Percentiles rank a stretch among this genome's conserved stretches.
Conservation (phyloP, 2,329 filamentous ascomycete species). For the Westerdykella ornata region DNA sequence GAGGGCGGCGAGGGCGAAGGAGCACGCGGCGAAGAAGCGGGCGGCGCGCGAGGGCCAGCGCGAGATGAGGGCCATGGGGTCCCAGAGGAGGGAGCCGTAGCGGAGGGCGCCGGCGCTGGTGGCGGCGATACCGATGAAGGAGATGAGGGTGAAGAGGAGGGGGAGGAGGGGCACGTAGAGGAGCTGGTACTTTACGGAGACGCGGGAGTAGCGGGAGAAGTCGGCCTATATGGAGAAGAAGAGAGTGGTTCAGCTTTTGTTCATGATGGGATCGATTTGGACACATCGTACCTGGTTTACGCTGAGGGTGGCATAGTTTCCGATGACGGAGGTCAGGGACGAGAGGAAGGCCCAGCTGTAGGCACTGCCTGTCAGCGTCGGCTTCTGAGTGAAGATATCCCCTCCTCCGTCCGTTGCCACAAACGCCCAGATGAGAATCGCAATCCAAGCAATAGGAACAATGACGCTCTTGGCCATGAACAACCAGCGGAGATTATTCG, state of each 20-base stretch:
- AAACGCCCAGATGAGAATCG: conserved; percentile 58
- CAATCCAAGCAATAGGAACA: conserved; percentile 54
- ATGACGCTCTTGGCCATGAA: conserved; percentile 45
- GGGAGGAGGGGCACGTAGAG: conserved; percentile 49
- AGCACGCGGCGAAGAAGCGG: conserved; percentile 39
- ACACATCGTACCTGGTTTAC: conserved; percentile 41
- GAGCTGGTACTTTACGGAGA: conserved; percentile 45
- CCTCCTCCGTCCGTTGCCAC: conserved; percentile 48
- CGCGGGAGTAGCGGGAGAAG: conserved; percentile 49
- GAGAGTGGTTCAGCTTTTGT: conserved; percentile 14
- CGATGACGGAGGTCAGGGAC: conserved; percentile 45
- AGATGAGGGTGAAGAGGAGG: conserved; percentile 49
- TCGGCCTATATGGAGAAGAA: conserved; percentile 42
- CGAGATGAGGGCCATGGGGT: conserved; percentile 38
- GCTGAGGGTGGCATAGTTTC: conserved; percentile 47
- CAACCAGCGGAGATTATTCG: conserved; percentile 48
- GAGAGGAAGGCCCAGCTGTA: conserved; percentile 52
- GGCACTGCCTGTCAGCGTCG: conserved; percentile 43
- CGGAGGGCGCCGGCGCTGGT: conserved; percentile 50
- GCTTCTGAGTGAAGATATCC: conserved; percentile 41
- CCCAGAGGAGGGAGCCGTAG: conserved; percentile 44
- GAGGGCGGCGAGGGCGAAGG: conserved; percentile 46
- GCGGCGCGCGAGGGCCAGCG: conserved; percentile 36
- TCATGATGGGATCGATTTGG: background rate
- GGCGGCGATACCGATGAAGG: conserved; percentile 53